Conservation (phyloP, 2,329 filamentous ascomycete species). For the Colletotrichum lupini region DNA sequence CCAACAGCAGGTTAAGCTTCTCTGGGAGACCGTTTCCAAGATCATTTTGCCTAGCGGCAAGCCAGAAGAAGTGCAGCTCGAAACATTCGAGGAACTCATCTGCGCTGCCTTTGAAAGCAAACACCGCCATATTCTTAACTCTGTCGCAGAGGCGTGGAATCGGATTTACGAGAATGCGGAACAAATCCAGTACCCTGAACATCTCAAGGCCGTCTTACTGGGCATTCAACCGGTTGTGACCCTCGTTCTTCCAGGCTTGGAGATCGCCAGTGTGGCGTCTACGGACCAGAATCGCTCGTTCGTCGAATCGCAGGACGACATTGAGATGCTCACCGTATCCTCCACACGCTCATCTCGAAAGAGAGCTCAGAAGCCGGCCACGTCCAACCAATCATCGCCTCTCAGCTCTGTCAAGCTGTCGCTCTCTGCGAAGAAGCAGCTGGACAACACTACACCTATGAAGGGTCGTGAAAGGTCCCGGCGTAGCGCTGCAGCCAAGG, state of each 20-base stretch:
- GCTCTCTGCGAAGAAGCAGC: constrained; percentile 41
- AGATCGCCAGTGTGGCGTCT: constrained; percentile 50
- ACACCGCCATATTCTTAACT: constrained; percentile 65
- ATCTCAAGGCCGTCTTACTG: constrained; percentile 71
- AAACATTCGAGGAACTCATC: constrained; percentile 64
- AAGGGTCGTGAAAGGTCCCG: constrained; percentile 16
- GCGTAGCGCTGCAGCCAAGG: constrained; percentile 45
- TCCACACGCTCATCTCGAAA: constrained; percentile 40
- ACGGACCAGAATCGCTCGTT: constrained; percentile 54
- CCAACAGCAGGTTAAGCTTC: constrained; percentile 52
- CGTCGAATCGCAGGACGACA: constrained; percentile 61
- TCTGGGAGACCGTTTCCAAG: constrained; percentile 63
- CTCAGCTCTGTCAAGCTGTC: constrained; percentile 47
- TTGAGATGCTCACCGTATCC: constrained; percentile 36
- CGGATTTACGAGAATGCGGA: constrained; percentile 70
- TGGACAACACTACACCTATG: constrained; percentile 40
- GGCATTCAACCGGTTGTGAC: constrained; percentile 67
- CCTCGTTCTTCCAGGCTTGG: constrained; percentile 56
- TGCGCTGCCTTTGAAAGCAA: constrained; percentile 68
- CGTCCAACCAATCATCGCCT: constrained; percentile 41
- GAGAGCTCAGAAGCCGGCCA: constrained; percentile 38
- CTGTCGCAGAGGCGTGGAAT: constrained; percentile 73
- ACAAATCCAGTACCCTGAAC: constrained; percentile 71
- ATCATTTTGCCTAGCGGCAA: constrained; percentile 49
- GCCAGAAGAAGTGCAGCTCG: constrained; percentile 57